Percentiles rank a stretch among this genome's conserved stretches.
Conservation (phyloP, 805 yeast genomes). For the Teunomyces kruisii region DNA sequence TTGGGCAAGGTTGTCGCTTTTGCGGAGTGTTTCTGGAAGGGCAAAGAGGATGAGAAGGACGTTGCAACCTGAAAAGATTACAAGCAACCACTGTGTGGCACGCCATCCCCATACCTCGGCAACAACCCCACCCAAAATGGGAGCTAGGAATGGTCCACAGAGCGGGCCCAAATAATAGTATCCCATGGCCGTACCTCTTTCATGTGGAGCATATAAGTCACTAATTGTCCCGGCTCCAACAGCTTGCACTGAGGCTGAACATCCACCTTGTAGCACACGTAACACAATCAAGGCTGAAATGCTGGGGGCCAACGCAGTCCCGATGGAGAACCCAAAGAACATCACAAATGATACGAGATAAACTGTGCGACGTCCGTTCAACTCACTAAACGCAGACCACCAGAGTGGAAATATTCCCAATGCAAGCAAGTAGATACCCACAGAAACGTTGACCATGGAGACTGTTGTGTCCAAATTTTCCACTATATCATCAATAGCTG, state of each 20-base stretch:
- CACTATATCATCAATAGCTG: slow-evolving; percentile 66
- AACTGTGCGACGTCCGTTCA: slow-evolving; percentile 70
- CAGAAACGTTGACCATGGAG: slow-evolving; percentile 68
- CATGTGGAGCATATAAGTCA: slow-evolving; percentile 64
- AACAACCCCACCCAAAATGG: slow-evolving; percentile 75
- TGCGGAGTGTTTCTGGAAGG: slow-evolving; percentile 79
- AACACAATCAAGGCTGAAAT: slow-evolving; percentile 65
- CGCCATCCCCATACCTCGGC: slow-evolving; percentile 80
- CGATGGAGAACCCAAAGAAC: slow-evolving; percentile 66
- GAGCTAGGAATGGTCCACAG: slow-evolving; percentile 76
- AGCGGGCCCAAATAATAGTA: slow-evolving; percentile 78
- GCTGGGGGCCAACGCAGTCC: slow-evolving; percentile 63
- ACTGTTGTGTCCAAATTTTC: slow-evolving; percentile 54
- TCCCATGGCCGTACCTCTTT: slow-evolving; percentile 80
- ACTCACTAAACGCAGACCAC: slow-evolving; percentile 84
- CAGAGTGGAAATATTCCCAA: slow-evolving; percentile 81
- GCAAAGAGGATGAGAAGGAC: slow-evolving; percentile 49
- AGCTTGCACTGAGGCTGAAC: slow-evolving; percentile 82
- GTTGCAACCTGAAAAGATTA: slow-evolving; percentile 60
- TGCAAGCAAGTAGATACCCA: slow-evolving; percentile 73
- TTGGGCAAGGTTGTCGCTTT: slow-evolving; percentile 58
- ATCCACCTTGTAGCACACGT: slow-evolving; percentile 73
- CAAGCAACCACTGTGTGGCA: slow-evolving; percentile 84
- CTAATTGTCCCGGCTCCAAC: slow-evolving; percentile 89
- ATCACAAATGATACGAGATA: slow-evolving; percentile 66